Conservation (phyloP, 805 yeast genomes). For the Candida coquimbonensis region DNA sequence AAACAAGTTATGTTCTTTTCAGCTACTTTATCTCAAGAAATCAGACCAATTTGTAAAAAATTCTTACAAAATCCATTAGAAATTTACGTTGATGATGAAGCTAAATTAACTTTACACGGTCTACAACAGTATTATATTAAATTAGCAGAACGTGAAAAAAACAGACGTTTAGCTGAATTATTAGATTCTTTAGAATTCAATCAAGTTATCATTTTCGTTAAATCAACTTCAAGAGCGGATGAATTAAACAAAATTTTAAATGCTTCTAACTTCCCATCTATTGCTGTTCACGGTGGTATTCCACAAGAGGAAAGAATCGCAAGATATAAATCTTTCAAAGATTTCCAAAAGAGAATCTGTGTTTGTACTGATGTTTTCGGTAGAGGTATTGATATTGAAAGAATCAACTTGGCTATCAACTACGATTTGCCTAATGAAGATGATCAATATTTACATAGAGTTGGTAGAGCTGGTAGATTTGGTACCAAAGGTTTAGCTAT, state of each 20-base stretch:
- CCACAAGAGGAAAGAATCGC: conserved; percentile 98
- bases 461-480: conserved; percentile 99
- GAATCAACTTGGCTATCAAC: conserved; percentile 96
- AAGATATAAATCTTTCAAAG: conserved; percentile 92
- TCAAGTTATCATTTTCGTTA: conserved; percentile 95
- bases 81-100: conserved; percentile 95
- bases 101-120: conserved; percentile 95
- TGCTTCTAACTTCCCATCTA: conserved; percentile 93
- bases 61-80: conserved; percentile 98
- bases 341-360: conserved; percentile 97
- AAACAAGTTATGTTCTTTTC: conserved; percentile 99
- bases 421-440: conserved; percentile 95
- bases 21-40: conserved; percentile 90
- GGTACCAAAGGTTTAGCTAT: conserved; percentile 98
- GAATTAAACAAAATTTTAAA: conserved; percentile 83
- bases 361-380: conserved; percentile 98
- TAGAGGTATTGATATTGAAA: conserved; percentile 98
- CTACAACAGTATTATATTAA: conserved; percentile 94
- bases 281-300: conserved; percentile 92
- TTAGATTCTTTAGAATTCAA: conserved; percentile 93
- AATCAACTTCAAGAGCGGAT: conserved; percentile 84
- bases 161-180: conserved; percentile 84
- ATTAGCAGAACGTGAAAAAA: conserved; percentile 85
- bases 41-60: conserved; percentile 94
- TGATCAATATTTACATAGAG: conserved; percentile 97